A percentile compares a stretch with the other conserved stretches of the same genome.
Conservation (phyloP, 2,329 filamentous ascomycete genomes). For the Fusarium nelsonii region DNA sequence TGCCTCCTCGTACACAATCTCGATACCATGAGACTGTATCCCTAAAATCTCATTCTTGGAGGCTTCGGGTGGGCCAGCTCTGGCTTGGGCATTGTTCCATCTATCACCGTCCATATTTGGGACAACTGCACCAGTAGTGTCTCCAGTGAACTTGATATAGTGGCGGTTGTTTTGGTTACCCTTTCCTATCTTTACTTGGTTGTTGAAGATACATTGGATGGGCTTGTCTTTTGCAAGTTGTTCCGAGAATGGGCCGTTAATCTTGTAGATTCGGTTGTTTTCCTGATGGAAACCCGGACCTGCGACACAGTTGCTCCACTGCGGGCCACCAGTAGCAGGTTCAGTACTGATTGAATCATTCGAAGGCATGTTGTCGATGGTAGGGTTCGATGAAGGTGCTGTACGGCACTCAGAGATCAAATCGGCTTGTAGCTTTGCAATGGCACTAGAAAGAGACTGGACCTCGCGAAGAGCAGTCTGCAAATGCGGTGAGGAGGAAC, state of each 20-base stretch:
- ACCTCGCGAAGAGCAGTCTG: not conserved
- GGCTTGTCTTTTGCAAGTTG: not conserved
- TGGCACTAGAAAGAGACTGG: not conserved
- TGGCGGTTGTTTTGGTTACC: not conserved
- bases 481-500: not conserved
- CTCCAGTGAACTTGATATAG: accelerated
- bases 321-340: not conserved
- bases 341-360: no score
- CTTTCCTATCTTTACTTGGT: not conserved
- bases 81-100: not conserved
- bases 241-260: not conserved
- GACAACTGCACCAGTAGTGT: accelerated
- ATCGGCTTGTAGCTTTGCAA: no score
- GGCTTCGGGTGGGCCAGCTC: not conserved
- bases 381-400: not conserved
- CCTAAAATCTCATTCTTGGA: not conserved
- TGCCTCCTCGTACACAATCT: not conserved
- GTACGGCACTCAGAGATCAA: not conserved
- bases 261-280: not conserved
- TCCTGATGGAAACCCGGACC: not conserved
- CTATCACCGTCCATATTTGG: not conserved
- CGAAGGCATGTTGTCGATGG: not conserved
- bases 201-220: not conserved
- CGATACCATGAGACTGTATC: slow-evolving; percentile 6
- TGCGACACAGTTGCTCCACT: not conserved